Conservation (phyloP, 371 early-diverging fungal species). For the Capillidium heterosporum region DNA sequence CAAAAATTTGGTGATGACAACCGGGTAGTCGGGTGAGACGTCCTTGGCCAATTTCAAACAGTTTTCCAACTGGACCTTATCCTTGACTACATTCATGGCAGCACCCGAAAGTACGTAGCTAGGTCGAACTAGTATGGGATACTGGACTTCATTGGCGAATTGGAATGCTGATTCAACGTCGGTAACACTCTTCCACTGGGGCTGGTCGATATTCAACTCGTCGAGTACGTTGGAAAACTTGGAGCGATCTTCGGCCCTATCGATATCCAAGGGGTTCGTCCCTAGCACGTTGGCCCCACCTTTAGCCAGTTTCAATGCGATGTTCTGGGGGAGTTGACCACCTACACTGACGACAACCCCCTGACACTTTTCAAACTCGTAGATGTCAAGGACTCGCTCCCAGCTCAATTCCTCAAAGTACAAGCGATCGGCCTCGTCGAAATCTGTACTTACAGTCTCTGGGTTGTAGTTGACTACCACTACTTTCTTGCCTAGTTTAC, state of each 20-base stretch:
- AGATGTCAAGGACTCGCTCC: conserved; percentile 87
- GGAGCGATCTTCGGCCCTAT: conserved; percentile 85
- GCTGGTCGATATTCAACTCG: conserved; percentile 87
- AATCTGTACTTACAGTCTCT: conserved; percentile 93
- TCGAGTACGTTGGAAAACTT: conserved; percentile 90
- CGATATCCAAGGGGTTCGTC: conserved; percentile 84
- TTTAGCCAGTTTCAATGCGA: conserved; percentile 69
- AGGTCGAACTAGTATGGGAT: conserved; percentile 86
- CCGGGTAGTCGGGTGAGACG: conserved; percentile 83
- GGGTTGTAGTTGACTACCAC: conserved; percentile 96
- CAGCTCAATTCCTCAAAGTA: conserved; percentile 85
- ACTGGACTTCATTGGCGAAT: conserved; percentile 74
- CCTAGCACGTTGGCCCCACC: conserved; percentile 78
- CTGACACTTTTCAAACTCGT: conserved; percentile 59
- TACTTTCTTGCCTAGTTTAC: conserved; percentile 61
- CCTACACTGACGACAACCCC: conserved; percentile 87
- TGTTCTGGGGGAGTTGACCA: conserved; percentile 93
- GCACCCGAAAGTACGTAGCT: conserved; percentile 92
- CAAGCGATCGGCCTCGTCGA: conserved; percentile 85
- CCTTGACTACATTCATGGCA: conserved; percentile 88
- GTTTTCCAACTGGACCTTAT: conserved; percentile 48
- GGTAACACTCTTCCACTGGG: conserved; percentile 83
- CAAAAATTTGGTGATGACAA: conserved; percentile 90
- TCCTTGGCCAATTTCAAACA: conserved; percentile 70
- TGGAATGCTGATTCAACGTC: conserved; percentile 57